phyloP scores from a whole-genome alignment of 495 filamentous ascomycete genomes.

The Penicillium flavigenum region DNA sequence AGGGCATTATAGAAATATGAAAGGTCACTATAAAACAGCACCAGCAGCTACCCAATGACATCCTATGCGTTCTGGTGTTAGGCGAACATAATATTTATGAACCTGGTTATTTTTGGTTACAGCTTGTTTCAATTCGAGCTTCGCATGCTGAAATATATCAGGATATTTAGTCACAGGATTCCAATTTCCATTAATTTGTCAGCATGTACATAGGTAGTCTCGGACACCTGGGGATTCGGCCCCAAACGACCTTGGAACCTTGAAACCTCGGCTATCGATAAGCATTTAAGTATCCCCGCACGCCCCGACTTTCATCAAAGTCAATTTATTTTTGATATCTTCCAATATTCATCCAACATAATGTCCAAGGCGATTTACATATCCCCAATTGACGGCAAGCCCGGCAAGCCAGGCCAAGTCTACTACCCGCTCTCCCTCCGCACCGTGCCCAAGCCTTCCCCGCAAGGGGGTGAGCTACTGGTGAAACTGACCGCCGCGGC shows the following conservation, averaged over 20 bases:
- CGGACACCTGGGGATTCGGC: background rate
- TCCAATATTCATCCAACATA: background rate
- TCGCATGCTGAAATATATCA: background rate
- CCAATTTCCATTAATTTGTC: background rate
- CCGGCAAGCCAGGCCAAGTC: slow-evolving; percentile 82
- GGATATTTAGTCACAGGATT: background rate
- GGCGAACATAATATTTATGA: background rate
- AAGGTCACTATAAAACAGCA: background rate
- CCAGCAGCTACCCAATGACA: background rate
- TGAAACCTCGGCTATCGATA: slow-evolving; percentile 31
- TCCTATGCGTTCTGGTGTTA: background rate
- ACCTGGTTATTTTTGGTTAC: background rate
- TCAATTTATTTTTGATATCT: background rate
- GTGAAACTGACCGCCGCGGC: slow-evolving; percentile 71
- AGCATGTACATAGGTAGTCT: background rate
- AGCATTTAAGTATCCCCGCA: slow-evolving; percentile 24
- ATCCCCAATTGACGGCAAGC: slow-evolving; percentile 53
- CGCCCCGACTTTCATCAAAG: background rate
- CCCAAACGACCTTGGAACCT: background rate
- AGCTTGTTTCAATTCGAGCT: background rate
- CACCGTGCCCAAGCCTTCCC: slow-evolving; percentile 56
- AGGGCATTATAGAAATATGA: background rate
- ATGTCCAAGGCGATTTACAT: slow-evolving; percentile 58
- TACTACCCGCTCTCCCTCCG: slow-evolving; percentile 68
- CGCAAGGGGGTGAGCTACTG: slow-evolving; percentile 63